These are phyloP conservation scores for Corylus avellana DNA, from an alignment of 306 rosid species.

Conservation along the genomic window DNA sequence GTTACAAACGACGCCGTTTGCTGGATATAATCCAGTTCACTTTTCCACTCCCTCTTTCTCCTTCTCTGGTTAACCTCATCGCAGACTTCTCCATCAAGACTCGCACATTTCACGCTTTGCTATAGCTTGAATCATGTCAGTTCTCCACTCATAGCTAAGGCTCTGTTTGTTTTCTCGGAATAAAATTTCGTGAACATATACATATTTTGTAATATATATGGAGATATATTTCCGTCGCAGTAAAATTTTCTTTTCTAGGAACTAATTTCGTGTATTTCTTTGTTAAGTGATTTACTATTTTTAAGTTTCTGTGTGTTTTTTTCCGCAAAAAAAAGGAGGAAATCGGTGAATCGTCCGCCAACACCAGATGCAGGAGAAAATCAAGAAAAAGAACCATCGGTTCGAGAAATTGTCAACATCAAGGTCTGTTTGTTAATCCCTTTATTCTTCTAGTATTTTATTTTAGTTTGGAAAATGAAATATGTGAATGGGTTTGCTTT, in stretches of 20 bases:
- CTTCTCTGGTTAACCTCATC: neutral
- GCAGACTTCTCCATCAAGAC: neutral
- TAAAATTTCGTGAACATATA: too few relatives aligned
- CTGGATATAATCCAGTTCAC: neutral
- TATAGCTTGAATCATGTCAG: neutral
- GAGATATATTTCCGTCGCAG: too few relatives aligned
- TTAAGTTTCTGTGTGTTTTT: neutral
- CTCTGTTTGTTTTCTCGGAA: neutral
- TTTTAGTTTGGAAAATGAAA: neutral
- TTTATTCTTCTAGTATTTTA: neutral
- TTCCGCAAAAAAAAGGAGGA: slow-evolving; percentile 46
- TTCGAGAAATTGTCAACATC: slow-evolving; percentile 68
- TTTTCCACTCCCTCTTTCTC: neutral
- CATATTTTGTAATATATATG: too few relatives aligned
- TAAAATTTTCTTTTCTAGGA: too few relatives aligned
- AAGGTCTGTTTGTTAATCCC: slow-evolving; percentile 46
- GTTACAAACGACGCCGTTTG: neutral
- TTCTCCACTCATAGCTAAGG: neutral
- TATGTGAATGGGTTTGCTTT: neutral
- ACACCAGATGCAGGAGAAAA: slow-evolving; percentile 71
- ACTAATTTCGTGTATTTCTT: neutral
- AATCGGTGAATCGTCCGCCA: slow-evolving; percentile 90
- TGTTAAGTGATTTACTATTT: neutral
- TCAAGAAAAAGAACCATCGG: slow-evolving; percentile 61
- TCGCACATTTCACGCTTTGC: neutral